A percentile compares a stretch with the other conserved stretches of the same genome.
phyloP scores from a whole-genome alignment of 139 green algal genomes.

The Chlamydomonas eustigma region DNA sequence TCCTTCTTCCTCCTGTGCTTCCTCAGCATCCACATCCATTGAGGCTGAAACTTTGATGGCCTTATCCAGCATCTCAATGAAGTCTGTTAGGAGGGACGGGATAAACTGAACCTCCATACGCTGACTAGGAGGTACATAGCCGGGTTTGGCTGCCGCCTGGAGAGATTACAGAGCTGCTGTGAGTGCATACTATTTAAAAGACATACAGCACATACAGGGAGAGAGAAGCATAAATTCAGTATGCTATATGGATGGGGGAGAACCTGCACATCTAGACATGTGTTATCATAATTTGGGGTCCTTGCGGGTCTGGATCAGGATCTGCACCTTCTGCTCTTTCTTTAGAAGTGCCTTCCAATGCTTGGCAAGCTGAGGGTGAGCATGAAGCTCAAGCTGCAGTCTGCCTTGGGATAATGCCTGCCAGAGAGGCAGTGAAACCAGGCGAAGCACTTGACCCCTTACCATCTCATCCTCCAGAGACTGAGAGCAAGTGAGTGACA shows the following conservation, averaged over 20 bases:
- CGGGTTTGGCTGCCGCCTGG: constrained; percentile 22
- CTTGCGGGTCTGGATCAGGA: too few species aligned
- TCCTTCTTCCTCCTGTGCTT: background rate
- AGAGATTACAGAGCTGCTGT: background rate
- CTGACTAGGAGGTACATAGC: constrained; percentile 43
- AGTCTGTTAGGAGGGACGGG: constrained; percentile 64
- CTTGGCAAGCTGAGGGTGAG: constrained; percentile 69
- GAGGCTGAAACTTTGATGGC: background rate
- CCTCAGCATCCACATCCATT: background rate
- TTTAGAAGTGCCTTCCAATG: constrained; percentile 80
- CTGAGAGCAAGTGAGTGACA: constrained; percentile 47
- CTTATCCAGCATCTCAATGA: constrained; percentile 27
- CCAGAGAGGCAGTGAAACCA: constrained; percentile 89
- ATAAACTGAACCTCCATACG: constrained; percentile 73
- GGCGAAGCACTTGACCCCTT: constrained; percentile 55
- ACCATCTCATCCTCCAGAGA: constrained; percentile 86
- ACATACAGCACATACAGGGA: too few species aligned
- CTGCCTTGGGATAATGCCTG: constrained; percentile 66
- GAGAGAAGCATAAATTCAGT: background rate
- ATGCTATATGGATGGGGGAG: too few species aligned
- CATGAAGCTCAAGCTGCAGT: constrained; percentile 80
- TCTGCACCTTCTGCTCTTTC: constrained; percentile 54
- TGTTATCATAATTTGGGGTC: too few species aligned
- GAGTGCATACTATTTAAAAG: too few species aligned
- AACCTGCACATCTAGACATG: too few species aligned